Conservation (phyloP, 345 rosid genomes). For the Citrus unshiu region DNA sequence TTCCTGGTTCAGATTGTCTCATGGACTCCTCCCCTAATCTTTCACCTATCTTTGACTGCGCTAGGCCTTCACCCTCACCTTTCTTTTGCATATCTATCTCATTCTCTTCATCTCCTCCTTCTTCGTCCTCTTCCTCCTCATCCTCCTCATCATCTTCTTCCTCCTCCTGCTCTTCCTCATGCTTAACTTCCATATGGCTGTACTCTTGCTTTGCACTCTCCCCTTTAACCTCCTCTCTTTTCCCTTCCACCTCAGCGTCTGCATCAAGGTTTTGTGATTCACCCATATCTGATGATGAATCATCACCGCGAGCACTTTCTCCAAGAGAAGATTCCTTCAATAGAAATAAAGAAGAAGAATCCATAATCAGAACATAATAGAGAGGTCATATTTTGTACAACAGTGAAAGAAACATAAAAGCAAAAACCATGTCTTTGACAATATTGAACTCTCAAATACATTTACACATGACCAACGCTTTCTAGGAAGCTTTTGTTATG, state of each 20-base stretch:
- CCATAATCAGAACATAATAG: neutral
- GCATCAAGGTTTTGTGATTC: conserved; percentile 61
- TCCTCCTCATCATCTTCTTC: conserved; percentile 37
- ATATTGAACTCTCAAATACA: neutral
- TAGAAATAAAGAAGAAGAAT: neutral
- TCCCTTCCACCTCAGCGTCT: conserved; percentile 56
- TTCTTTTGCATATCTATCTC: conserved; percentile 43
- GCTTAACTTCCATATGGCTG: conserved; percentile 35
- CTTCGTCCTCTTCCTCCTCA: conserved; percentile 33
- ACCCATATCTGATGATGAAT: conserved; percentile 62
- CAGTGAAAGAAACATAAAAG: neutral
- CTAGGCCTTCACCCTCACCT: conserved; percentile 32
- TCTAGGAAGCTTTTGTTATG: neutral
- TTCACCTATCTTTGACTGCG: conserved; percentile 33
- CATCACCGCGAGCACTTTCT: conserved; percentile 68
- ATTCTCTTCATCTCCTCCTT: conserved; percentile 34
- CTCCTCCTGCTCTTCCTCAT: conserved; percentile 30
- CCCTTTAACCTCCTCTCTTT: conserved; percentile 36
- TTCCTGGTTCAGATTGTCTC: conserved; percentile 38
- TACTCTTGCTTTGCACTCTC: conserved; percentile 40
- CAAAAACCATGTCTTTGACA: neutral
- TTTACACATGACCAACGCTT: neutral
- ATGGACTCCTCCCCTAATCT: conserved; percentile 38
- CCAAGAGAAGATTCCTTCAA: conserved; percentile 58
- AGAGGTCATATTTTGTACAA: neutral